Evolutionary conservation across 208 protist genomes (phyloP).

Genomic region (Leptomonas pyrrhocoris): DNA sequence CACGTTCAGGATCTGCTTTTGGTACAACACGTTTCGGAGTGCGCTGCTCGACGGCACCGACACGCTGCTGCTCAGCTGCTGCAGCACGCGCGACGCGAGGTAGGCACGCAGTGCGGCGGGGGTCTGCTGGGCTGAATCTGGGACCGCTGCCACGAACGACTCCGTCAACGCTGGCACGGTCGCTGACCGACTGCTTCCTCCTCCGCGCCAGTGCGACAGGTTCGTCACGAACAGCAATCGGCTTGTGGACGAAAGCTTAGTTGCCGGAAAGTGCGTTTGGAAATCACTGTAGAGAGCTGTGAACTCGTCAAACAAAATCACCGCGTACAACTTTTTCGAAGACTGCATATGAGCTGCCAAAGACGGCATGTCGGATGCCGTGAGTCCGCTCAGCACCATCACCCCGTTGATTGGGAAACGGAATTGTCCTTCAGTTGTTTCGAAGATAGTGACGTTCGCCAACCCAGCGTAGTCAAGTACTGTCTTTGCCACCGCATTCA

Average conservation of each 20-base stretch:
- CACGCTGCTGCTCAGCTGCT: conserved; percentile 10
- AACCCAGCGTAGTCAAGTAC: not conserved
- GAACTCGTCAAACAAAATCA: conserved; percentile 22
- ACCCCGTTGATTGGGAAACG: not conserved
- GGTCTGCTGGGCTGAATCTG: not conserved
- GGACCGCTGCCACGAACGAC: not conserved
- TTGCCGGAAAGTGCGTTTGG: not conserved
- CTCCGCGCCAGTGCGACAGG: conserved; percentile 13
- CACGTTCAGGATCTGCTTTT: conserved; percentile 1
- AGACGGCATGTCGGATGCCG: not conserved
- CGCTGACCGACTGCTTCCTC: not conserved
- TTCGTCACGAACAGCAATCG: conserved; percentile 25
- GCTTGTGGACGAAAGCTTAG: not conserved
- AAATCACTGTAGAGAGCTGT: conserved; percentile 7
- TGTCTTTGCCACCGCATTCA: not conserved
- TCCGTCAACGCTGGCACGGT: not conserved
- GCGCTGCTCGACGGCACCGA: not conserved
- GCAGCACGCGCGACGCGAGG: conserved; percentile 24
- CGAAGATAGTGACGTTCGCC: not conserved
- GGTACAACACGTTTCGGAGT: conserved; percentile 12
- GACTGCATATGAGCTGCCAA: not conserved
- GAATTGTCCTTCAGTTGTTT: not conserved
- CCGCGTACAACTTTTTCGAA: not conserved
- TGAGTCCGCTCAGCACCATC: not conserved
- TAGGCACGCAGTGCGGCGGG: conserved; percentile 22